phyloP scores from a whole-genome alignment of 2,329 filamentous ascomycete genomes.

The Ascochyta viciae-villosae region DNA sequence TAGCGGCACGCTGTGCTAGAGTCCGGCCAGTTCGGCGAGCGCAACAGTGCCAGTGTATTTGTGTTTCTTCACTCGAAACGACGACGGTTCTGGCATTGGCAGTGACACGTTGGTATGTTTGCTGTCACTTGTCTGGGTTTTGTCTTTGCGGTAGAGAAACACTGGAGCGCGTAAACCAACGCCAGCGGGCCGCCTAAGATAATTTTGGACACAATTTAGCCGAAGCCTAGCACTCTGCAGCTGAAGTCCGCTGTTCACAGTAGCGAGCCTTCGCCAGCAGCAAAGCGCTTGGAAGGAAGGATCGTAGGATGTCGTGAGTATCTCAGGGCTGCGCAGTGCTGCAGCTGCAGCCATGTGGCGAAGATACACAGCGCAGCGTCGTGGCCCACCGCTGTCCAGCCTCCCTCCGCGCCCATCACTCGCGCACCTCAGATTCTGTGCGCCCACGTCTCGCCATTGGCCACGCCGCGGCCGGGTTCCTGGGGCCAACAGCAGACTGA shows the following conservation, averaged over 20 bases:
- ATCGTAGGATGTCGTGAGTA: slow-evolving; percentile 1
- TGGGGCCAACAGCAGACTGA: slow-evolving; percentile 17
- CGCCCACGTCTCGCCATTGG: slow-evolving; percentile 19
- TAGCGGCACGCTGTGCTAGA: neutral
- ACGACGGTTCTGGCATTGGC: slow-evolving; percentile 14
- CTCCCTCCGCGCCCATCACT: slow-evolving; percentile 8
- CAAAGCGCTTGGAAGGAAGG: slow-evolving; percentile 1
- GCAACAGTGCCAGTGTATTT: slow-evolving; percentile 11
- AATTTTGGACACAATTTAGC: slow-evolving; percentile 27
- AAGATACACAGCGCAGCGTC: slow-evolving; percentile 11
- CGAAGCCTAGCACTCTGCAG: slow-evolving; percentile 27
- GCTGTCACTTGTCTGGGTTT: slow-evolving; percentile 18
- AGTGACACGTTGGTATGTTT: slow-evolving; percentile 17
- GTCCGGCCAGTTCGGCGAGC: neutral
- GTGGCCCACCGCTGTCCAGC: slow-evolving; percentile 12
- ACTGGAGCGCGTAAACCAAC: slow-evolving; percentile 8
- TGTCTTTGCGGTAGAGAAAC: slow-evolving; percentile 15
- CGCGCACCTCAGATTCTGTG: slow-evolving; percentile 14
- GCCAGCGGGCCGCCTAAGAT: slow-evolving; percentile 20
- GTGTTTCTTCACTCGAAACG: slow-evolving; percentile 19
- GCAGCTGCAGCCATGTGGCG: slow-evolving; percentile 15
- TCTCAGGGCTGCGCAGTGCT: neutral
- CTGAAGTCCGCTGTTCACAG: slow-evolving; percentile 3
- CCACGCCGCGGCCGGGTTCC: slow-evolving; percentile 15
- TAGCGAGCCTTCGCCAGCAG: slow-evolving; percentile 2